Evolutionary conservation across 1,284 basidiomycete species (phyloP), one percentile per base, ranked within the genome.

Genomic region (Lignosus rhinocerotis): DNA sequence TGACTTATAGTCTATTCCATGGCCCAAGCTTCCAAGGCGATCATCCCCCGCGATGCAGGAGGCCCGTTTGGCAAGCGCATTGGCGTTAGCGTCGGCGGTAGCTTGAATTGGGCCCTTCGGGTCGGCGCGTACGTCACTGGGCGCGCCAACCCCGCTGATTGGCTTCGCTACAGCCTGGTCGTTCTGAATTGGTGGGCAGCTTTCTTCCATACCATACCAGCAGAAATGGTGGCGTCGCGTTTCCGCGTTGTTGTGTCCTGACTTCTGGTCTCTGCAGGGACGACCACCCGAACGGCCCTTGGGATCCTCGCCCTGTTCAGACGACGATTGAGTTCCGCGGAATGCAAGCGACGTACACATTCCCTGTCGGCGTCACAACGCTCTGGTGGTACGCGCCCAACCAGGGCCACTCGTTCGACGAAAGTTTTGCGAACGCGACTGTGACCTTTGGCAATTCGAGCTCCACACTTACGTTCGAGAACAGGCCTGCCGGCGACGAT

Each of bases 281-380:
- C 59, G 86, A 88, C 62, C 76, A 74, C 43, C 69, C 70, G 14
- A 76, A 76, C 34, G 77, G 78, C 1, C 72, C 74, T 5, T 88
- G 84, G 85, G 82, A 88, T 64, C 87, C 87, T 0, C 75, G 75
- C 31, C 79, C 85, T 0, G 82, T 91, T 1, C 72, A 69, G 43
- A 75, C 87, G 0, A 90, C 88, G 2, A 90, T 91, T 58, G 81
- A 85, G 64, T 91, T 90, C 74, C 77, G 84, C 52, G 88, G 85
- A 0, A 77, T 31, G 38, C 51, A 86, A 83, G 86, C 84, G 3
- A 80, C 74, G 3, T 85, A 84, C 67, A 86, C 84, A 12, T 88
- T 88, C 76, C 85, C 86, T 0, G 85, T 87, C 6, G 86, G 86
- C 17, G 80, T 79, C 39, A 78, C 78, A 7, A 79, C 78, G 4